Conservation (phyloP, 305 asterid genomes). For the Fraxinus dipetala region DNA sequence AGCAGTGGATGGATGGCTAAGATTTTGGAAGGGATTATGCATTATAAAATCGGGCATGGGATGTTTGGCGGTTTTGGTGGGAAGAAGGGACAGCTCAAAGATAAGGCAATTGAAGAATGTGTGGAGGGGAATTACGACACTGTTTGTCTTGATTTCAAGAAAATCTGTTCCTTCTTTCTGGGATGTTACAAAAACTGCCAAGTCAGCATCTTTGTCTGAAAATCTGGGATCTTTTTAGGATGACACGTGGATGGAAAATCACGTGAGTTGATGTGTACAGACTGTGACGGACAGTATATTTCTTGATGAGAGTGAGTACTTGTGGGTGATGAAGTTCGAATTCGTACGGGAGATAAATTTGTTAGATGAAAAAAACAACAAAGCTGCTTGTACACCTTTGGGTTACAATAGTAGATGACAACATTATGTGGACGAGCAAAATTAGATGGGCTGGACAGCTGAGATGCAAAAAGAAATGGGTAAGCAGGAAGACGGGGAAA, state of each 20-base stretch:
- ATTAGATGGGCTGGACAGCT: no score
- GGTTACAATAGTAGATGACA: no score
- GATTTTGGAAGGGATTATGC: slow-evolving; percentile 24
- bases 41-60: slow-evolving; percentile 32
- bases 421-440: no score
- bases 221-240: neutral
- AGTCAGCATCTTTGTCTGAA: slow-evolving; percentile 17
- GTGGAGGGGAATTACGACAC: slow-evolving; percentile 56
- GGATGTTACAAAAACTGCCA: slow-evolving; percentile 27
- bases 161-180: slow-evolving; percentile 18
- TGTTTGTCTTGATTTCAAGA: slow-evolving; percentile 23
- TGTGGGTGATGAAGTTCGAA: no score
- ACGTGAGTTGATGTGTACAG: neutral
- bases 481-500: no score
- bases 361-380: no score
- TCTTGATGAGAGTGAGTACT: neutral
- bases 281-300: neutral
- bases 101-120: slow-evolving; percentile 58
- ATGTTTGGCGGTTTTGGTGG: slow-evolving; percentile 22
- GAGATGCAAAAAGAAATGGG: no score
- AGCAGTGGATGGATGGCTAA: slow-evolving; percentile 12
- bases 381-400: no score
- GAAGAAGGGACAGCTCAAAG: slow-evolving; percentile 36
- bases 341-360: no score
- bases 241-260: slow-evolving; percentile 24